phyloP scores from a whole-genome alignment of 2,329 filamentous ascomycete genomes.

The Neofusicoccum umdonicola region DNA sequence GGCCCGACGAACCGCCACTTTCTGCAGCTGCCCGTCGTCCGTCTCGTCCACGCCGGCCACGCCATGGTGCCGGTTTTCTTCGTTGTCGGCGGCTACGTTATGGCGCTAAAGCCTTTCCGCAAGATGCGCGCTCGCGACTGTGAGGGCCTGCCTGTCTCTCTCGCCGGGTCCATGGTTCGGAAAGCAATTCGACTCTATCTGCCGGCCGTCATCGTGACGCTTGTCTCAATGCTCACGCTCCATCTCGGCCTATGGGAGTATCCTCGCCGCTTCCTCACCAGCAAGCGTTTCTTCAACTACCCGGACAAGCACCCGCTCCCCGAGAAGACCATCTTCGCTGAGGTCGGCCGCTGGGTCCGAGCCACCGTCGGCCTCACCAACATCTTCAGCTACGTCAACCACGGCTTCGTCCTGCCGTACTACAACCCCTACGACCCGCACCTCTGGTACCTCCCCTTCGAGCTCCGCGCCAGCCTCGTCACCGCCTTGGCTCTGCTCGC shows the following conservation, averaged over 20 bases:
- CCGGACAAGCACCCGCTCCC: slow-evolving; percentile 4
- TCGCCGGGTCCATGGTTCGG: slow-evolving; percentile 45
- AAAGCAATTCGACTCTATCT: slow-evolving; percentile 37
- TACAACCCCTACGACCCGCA: slow-evolving; percentile 28
- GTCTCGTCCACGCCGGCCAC: slow-evolving; percentile 33
- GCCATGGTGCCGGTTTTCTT: slow-evolving; percentile 51
- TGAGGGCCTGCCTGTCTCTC: slow-evolving; percentile 37
- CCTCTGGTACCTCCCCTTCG: slow-evolving; percentile 47
- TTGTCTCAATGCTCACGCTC: slow-evolving; percentile 32
- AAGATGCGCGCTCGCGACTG: slow-evolving; percentile 41
- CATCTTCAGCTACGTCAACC: slow-evolving; percentile 8
- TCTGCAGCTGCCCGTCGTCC: slow-evolving; percentile 21
- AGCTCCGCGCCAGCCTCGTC: slow-evolving; percentile 45
- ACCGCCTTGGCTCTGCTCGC: slow-evolving; percentile 42
- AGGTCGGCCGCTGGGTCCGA: not conserved
- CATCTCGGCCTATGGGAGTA: slow-evolving; percentile 4
- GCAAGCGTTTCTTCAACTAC: not conserved
- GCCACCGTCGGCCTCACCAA: not conserved
- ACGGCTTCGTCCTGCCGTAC: slow-evolving; percentile 11
- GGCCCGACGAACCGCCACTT: slow-evolving; percentile 16
- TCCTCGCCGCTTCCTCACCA: not conserved
- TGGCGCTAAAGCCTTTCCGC: slow-evolving; percentile 32
- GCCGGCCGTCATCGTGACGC: slow-evolving; percentile 20
- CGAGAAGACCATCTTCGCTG: not conserved
- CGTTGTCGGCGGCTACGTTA: slow-evolving; percentile 49